Conservation (phyloP, 805 yeast species). For the Lipomyces sp. region DNA sequence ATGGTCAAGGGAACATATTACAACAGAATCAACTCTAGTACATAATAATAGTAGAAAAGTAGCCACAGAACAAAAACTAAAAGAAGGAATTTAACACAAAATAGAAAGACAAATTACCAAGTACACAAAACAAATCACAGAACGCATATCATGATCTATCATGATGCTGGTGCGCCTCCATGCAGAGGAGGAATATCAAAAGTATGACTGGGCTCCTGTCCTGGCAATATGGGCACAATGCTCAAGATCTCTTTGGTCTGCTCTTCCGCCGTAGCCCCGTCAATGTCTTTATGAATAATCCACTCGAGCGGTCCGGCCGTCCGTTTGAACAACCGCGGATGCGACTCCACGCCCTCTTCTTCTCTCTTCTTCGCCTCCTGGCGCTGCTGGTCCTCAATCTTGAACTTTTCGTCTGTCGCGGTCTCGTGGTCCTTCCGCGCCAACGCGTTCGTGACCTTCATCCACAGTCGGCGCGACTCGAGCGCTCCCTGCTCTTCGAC, state of each 20-base stretch:
- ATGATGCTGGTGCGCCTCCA: neutral
- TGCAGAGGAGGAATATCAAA: slow-evolving; percentile 27
- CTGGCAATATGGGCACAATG: slow-evolving; percentile 78
- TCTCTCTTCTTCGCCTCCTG: slow-evolving; percentile 63
- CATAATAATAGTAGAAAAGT: too few relatives aligned
- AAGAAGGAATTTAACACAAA: neutral
- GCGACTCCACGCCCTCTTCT: slow-evolving; percentile 76
- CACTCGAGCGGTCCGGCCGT: slow-evolving; percentile 51
- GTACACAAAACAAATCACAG: too few relatives aligned
- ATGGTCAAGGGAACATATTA: too few relatives aligned
- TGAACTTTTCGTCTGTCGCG: slow-evolving; percentile 86
- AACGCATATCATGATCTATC: too few relatives aligned
- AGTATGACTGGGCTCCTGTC: slow-evolving; percentile 45
- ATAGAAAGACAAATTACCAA: neutral
- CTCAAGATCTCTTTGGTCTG: slow-evolving; percentile 57
- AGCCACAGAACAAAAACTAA: too few relatives aligned
- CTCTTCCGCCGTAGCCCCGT: slow-evolving; percentile 50
- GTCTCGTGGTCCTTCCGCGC: slow-evolving; percentile 69
- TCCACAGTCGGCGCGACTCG: slow-evolving; percentile 85
- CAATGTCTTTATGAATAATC: slow-evolving; percentile 61
- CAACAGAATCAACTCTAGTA: too few relatives aligned
- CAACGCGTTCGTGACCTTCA: slow-evolving; percentile 75
- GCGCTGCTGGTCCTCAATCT: slow-evolving; percentile 87
- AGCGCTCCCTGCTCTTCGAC: slow-evolving; percentile 70
- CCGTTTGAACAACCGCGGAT: slow-evolving; percentile 70